phyloP scores from a whole-genome alignment of 805 yeast genomes.

The Helenozyma baotianmanensis region DNA sequence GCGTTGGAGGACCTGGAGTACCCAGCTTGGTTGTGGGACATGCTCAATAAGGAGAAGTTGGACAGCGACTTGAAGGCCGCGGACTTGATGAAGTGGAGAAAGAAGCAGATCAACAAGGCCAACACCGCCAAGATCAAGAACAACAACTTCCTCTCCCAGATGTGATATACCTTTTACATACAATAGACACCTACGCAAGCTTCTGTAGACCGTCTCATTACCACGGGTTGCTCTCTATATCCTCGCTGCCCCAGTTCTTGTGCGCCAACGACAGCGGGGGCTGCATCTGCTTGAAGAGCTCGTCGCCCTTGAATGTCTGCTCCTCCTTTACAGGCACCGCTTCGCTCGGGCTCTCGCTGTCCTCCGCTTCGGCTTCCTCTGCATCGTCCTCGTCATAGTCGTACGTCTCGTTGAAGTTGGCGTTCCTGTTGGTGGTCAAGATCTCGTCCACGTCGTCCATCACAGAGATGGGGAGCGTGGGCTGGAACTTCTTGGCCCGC shows the following conservation, averaged over 20 bases:
- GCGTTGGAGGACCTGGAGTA: slow-evolving; percentile 86
- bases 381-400: slow-evolving; percentile 23
- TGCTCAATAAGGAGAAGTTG: slow-evolving; percentile 65
- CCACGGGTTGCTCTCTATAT: slow-evolving; percentile 70
- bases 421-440: slow-evolving; percentile 25
- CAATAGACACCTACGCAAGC: too few species aligned
- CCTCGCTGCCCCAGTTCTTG: slow-evolving; percentile 45
- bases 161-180: slow-evolving; percentile 7
- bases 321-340: slow-evolving; percentile 8
- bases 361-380: slow-evolving; percentile 20
- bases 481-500: slow-evolving; percentile 59
- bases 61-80: slow-evolving; percentile 51
- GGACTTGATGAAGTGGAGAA: slow-evolving; percentile 63
- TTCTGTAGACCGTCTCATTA: too few species aligned
- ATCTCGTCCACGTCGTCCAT: slow-evolving; percentile 70
- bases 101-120: slow-evolving; percentile 58
- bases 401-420: slow-evolving; percentile 28
- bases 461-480: slow-evolving; percentile 64
- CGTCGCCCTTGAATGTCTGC: slow-evolving; percentile 38
- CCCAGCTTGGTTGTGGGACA: slow-evolving; percentile 92
- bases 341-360: not conserved
- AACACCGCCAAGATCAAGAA: slow-evolving; percentile 70
- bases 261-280: slow-evolving; percentile 49
- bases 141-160: slow-evolving; percentile 63
- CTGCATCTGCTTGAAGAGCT: slow-evolving; percentile 44